Evolutionary conservation across 2,329 filamentous ascomycete genomes (phyloP), one percentile per base, ranked within the genome.

Genomic region (Cryphonectria radicalis): DNA sequence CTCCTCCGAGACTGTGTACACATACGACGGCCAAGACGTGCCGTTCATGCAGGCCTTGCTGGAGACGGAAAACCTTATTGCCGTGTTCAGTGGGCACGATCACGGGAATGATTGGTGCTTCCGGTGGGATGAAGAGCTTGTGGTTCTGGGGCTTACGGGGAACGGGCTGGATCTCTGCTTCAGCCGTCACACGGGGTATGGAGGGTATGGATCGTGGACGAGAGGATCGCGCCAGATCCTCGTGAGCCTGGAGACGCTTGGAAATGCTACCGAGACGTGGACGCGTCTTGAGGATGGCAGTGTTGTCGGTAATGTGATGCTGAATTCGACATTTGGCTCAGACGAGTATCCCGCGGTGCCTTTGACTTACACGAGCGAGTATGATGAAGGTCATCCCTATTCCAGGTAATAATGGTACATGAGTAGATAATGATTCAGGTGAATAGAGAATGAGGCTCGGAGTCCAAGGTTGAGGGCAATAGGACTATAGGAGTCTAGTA

Each of bases 171-270:
- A 75, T 50, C 68, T 79, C 7, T 80, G 79, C 69, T 89, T 88
- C 74, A 89, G 90, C 10, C 88, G 91, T 73, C 90, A 91, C 73
- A 86, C 89, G 0, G 91, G 91, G 0, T 93, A 93, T 70, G 91
- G 91, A 0, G 91, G 91, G 0, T 93, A 93, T 75, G 89, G 90
- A 0, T 82, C 83, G 62, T 92, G 88, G 87, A 85, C 86, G 10
- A 86, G 91, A 0, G 91, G 91, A 0, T 84, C 85, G 3, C 82
- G 89, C 0, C 87, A 91, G 74, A 80, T 92, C 17, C 74, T 83
- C 2, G 74, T 91, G 1, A 80, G 83, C 1, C 81, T 86, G 57
- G 77, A 80, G 1, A 78, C 78, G 32, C 76, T 88, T 22, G 75
- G 76, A 7, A 74, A 79, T 4, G 46, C 66, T 69, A 75, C 60